Evolutionary conservation across 2,329 filamentous ascomycete genomes (phyloP), one percentile per base, ranked within the genome.

Genomic region (Calonectria hongkongensis): DNA sequence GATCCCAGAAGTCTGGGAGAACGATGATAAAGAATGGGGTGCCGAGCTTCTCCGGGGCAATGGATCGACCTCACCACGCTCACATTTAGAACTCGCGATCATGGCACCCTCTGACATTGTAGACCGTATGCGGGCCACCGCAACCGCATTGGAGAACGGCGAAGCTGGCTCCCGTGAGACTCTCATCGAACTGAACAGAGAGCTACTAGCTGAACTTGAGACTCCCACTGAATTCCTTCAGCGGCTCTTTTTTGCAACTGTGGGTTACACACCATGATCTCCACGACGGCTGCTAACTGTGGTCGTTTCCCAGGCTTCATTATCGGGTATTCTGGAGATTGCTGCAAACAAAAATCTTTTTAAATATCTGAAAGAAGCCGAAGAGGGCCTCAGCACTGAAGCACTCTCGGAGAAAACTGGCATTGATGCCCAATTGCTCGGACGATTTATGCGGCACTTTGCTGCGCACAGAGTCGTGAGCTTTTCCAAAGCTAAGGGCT

Each of bases 141-240:
- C 54, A 25, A 60, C 36, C 5, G 54, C 54, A 21, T 36, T 41
- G 13, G 54, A 60, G 21, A 60, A 41, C 36, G 18, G 27, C 16
- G 54, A 60, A 41, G 41, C 27, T 10, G 54, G 54, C 9, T 27
- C 54, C 41, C 54, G 54, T 21, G 54, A 60, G 10, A 60, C 54
- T 16, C 36, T 60, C 15, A 39, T 60, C 10, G 54, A 60, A 4
- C 36, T 60, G 13, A 60, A 41, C 36, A 13, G 54, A 3, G 54
- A 60, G 54, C 7, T 60, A 2, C 39, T 60, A 2, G 54, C 54
- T 39, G 54, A 60, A 21, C 54, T 60, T 1, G 54, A 60, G 15
- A 60, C 54, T 9, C 54, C 54, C n/a, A 60, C 54, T 4, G 54
- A 60, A 18, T 60, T 60, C 12, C 33, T 60, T 33, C 54, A 60